These are phyloP conservation scores for Blastobotrys capitulatus DNA, from an alignment of 1,139 yeast genomes.

Conservation along the genomic window DNA sequence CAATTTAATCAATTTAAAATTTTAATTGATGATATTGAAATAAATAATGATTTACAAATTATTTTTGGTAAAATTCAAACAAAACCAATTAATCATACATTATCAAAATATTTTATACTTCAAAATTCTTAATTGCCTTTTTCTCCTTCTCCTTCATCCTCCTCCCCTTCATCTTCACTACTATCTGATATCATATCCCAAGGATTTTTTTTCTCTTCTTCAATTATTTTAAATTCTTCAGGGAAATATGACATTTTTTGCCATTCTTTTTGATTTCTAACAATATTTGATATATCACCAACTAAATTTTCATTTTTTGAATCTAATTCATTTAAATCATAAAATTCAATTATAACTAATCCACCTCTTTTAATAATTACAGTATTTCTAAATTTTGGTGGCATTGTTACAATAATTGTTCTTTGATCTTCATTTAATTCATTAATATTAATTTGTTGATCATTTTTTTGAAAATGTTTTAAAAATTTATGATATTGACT, in stretches of 20 bases:
- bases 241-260: constrained; percentile 36
- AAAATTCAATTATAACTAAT: constrained; percentile 29
- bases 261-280: constrained; percentile 34
- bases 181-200: constrained; percentile 6
- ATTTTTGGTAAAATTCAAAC: neutral
- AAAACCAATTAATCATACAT: neutral
- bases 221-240: constrained; percentile 26
- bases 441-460: neutral
- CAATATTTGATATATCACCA: constrained; percentile 35
- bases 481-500: constrained; percentile 19
- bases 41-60: neutral
- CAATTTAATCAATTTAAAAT: neutral
- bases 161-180: constrained; percentile 17
- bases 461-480: constrained; percentile 8
- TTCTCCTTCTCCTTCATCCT: constrained; percentile 23
- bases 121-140: too few relatives aligned
- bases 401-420: constrained; percentile 31
- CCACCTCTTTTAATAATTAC: constrained; percentile 38
- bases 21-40: neutral
- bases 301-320: constrained; percentile 20
- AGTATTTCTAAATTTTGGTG: constrained; percentile 35
- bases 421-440: constrained; percentile 11
- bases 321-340: constrained; percentile 20
- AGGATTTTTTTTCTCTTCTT: constrained; percentile 4
- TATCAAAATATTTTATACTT: constrained; percentile 9